A percentile compares a stretch with the other conserved stretches of the same genome.
Evolutionary conservation across 1,284 basidiomycete genomes (phyloP).

Genomic region (Ceratobasidium papillatum): DNA sequence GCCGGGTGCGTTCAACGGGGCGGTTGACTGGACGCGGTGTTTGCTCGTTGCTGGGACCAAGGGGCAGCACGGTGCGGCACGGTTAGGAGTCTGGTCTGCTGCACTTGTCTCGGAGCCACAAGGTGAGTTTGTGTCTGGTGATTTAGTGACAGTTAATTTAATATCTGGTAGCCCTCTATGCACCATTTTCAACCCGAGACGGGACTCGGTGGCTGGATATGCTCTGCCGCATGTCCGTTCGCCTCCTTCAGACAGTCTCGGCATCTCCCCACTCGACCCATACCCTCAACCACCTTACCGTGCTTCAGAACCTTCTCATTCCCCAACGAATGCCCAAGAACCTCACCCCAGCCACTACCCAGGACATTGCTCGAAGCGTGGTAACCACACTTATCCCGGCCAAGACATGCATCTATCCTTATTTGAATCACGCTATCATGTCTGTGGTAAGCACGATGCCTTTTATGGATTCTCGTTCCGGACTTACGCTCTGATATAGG

Average conservation of each 20-base stretch:
- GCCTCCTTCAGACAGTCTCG: slow-evolving; percentile 64
- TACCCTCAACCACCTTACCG: slow-evolving; percentile 12
- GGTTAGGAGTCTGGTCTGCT: slow-evolving; percentile 63
- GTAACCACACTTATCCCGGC: slow-evolving; percentile 55
- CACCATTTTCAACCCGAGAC: slow-evolving; percentile 54
- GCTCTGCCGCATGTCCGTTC: slow-evolving; percentile 58
- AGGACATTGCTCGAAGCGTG: slow-evolving; percentile 54
- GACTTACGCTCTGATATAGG: slow-evolving; percentile 24
- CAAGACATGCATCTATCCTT: slow-evolving; percentile 47
- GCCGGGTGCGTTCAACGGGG: background rate
- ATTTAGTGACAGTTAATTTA: background rate
- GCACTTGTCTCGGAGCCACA: slow-evolving; percentile 54
- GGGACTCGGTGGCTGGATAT: slow-evolving; percentile 65
- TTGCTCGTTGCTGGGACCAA: slow-evolving; percentile 42
- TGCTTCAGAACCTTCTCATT: slow-evolving; percentile 29
- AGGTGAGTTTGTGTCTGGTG: slow-evolving; percentile 52
- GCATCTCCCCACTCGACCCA: slow-evolving; percentile 58
- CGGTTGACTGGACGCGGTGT: slow-evolving; percentile 41
- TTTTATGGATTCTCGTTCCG: slow-evolving; percentile 6
- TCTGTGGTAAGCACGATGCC: slow-evolving; percentile 43
- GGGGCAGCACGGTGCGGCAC: slow-evolving; percentile 46
- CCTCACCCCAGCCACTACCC: slow-evolving; percentile 55
- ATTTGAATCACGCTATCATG: slow-evolving; percentile 43
- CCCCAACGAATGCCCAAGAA: slow-evolving; percentile 23
- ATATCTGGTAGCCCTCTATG: slow-evolving; percentile 56